Conservation (phyloP, 768 basidiomycete genomes). For the Pleurotus giganteus region DNA sequence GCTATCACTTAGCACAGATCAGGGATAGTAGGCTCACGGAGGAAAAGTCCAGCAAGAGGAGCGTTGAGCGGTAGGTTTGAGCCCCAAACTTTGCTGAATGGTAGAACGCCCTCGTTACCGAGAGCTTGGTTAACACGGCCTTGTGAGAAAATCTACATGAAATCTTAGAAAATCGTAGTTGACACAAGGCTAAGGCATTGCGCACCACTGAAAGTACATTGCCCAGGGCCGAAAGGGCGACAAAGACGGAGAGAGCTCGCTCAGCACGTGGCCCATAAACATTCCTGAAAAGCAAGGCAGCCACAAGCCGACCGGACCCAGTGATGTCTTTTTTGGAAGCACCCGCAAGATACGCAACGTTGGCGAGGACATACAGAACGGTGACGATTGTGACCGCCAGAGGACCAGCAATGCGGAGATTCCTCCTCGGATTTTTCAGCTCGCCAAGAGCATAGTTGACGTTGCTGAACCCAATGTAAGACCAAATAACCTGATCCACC, state of each 20-base stretch:
- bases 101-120: slow-evolving; percentile 61
- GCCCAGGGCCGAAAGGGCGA: slow-evolving; percentile 58
- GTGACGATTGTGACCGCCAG: slow-evolving; percentile 54
- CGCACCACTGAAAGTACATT: slow-evolving; percentile 51
- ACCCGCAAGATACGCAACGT: slow-evolving; percentile 68
- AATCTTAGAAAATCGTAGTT: neutral
- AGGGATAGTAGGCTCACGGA: slow-evolving; percentile 39
- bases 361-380: slow-evolving; percentile 56
- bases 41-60: slow-evolving; percentile 54
- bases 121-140: slow-evolving; percentile 59
- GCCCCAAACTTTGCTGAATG: slow-evolving; percentile 58
- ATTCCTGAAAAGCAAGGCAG: slow-evolving; percentile 65
- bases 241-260: slow-evolving; percentile 31
- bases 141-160: slow-evolving; percentile 23
- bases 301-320: slow-evolving; percentile 56
- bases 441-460: slow-evolving; percentile 69
- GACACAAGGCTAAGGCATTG: slow-evolving; percentile 14
- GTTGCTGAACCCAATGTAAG: slow-evolving; percentile 62
- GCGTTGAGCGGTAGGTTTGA: slow-evolving; percentile 61
- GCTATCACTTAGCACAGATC: slow-evolving; percentile 11
- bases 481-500: slow-evolving; percentile 39
- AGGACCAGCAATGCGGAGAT: slow-evolving; percentile 64
- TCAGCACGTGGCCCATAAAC: slow-evolving; percentile 57
- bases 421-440: slow-evolving; percentile 57
- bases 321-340: slow-evolving; percentile 65